Evolutionary conservation across 1,139 yeast species (phyloP), one percentile per base, ranked within the genome.

Genomic region (Yamadazyma spencermartinsiae): DNA sequence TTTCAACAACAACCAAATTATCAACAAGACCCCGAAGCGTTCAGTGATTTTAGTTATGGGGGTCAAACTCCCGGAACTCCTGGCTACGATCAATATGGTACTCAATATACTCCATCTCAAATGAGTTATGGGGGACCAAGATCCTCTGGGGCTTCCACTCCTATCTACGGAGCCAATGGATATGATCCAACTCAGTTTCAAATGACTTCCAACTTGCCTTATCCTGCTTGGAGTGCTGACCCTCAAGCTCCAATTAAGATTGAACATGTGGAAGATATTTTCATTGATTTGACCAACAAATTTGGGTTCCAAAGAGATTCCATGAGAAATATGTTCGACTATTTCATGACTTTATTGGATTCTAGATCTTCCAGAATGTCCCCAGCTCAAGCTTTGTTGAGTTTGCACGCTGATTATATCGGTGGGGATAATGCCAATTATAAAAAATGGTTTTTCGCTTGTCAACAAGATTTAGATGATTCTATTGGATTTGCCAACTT

Each of bases 261-360:
- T 52, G 95, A 88, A 60, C 96, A 88, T 63, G 88, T 94, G 55
- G 94, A 86, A 66, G 95, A 86, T 58, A 82, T 92, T 40, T 92
- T 92, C 63, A 83, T 86, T 56, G 96, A 90, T 60, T 73, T 94
- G 60, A 74, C 96, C 43, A 83, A 85, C 66, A 85, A 86, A 65
- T 89, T 94, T 65, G 98, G 98, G 47, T 94, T 94, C 79, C 98
- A 94, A 73, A 80, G 95, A 65, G 98, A 90, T 60, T 87, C 96
- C 19, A 88, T 88, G 92, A 81, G 95, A 69, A 94, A 94, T 68
- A 86, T 90, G 87, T 92, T 82, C 66, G 98, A 94, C 61, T 94
- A 88, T 65, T 83, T 92, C 63, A 86, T 94, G 97, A 80, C 87
- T 20, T 74, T 90, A 54, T 76, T 94, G 58, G 98, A 94, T 60